Conservation (phyloP, 208 protist genomes). For the Porcisia deanei region DNA sequence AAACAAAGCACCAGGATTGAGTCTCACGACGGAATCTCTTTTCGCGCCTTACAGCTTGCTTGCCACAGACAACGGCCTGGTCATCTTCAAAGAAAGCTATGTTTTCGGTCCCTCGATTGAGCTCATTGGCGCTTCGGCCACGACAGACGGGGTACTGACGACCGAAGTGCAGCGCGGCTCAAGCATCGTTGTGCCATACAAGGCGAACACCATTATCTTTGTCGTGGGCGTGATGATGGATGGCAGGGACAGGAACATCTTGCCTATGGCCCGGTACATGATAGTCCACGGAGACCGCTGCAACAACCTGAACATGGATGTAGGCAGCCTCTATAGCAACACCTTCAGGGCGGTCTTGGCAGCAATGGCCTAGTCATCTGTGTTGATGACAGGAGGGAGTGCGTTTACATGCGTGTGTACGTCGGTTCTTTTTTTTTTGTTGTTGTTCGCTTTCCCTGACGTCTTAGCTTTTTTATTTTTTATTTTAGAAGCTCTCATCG, state of each 20-base stretch:
- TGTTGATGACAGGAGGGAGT: not conserved
- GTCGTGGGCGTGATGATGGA: constrained; percentile 21
- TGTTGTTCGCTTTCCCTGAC: not conserved
- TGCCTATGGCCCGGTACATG: constrained; percentile 28
- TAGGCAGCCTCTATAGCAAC: not conserved
- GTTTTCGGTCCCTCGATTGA: constrained; percentile 23
- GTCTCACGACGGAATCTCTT: constrained; percentile 27
- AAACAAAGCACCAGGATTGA: constrained; percentile 15
- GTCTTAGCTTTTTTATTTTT: not conserved
- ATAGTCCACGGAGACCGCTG: constrained; percentile 22
- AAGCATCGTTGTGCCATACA: constrained; percentile 23
- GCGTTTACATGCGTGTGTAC: not conserved
- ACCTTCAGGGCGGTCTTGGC: constrained; percentile 5
- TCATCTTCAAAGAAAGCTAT: constrained; percentile 28
- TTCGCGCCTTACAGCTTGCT: constrained; percentile 18
- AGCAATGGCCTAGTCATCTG: not conserved
- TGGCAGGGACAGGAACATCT: constrained; percentile 8
- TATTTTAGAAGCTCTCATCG: not conserved
- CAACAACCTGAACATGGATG: constrained; percentile 20
- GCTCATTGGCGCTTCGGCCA: constrained; percentile 28
- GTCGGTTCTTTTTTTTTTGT: not conserved
- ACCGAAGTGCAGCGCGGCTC: constrained; percentile 15
- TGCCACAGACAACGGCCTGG: constrained; percentile 9
- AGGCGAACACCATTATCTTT: constrained; percentile 18
- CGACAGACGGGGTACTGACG: constrained; percentile 14